Evolutionary conservation across 768 basidiomycete genomes (phyloP).

Genomic region (Pholiota microspora): DNA sequence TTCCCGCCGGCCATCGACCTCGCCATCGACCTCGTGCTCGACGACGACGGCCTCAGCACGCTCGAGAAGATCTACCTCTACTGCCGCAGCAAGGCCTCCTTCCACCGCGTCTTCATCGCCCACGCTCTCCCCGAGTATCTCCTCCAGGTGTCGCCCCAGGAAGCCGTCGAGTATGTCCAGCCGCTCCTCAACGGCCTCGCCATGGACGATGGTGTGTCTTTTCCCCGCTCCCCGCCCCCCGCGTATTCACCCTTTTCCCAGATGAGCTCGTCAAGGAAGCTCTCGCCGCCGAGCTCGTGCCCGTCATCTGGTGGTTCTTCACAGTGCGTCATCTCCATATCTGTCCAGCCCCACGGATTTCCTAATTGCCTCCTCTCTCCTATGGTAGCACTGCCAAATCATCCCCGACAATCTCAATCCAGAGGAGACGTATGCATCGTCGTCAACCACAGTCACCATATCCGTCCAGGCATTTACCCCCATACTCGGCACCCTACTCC

Average conservation of each 20-base stretch:
- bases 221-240: not conserved
- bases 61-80: slow-evolving; percentile 94
- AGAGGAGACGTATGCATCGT: slow-evolving; percentile 32
- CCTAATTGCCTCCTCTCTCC: not conserved
- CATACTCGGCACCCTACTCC: slow-evolving; percentile 82
- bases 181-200: slow-evolving; percentile 86
- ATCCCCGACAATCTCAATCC: slow-evolving; percentile 45
- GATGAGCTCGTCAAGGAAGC: slow-evolving; percentile 90
- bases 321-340: slow-evolving; percentile 37
- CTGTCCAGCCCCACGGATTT: slow-evolving; percentile 8
- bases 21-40: slow-evolving; percentile 44
- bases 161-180: slow-evolving; percentile 91
- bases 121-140: slow-evolving; percentile 81
- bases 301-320: slow-evolving; percentile 93
- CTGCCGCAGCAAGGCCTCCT: slow-evolving; percentile 67
- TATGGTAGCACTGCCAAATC: slow-evolving; percentile 61
- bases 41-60: slow-evolving; percentile 79
- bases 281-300: slow-evolving; percentile 73
- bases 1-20: slow-evolving; percentile 27
- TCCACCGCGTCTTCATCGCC: slow-evolving; percentile 75
- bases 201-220: slow-evolving; percentile 73
- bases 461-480: slow-evolving; percentile 89
- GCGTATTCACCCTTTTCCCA: slow-evolving; percentile 25
- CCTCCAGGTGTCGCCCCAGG: slow-evolving; percentile 72
- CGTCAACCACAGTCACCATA: slow-evolving; percentile 45